Evolutionary conservation across 345 rosid species (phyloP), one percentile per base, ranked within the genome.

Genomic region (Brassica napus): DNA sequence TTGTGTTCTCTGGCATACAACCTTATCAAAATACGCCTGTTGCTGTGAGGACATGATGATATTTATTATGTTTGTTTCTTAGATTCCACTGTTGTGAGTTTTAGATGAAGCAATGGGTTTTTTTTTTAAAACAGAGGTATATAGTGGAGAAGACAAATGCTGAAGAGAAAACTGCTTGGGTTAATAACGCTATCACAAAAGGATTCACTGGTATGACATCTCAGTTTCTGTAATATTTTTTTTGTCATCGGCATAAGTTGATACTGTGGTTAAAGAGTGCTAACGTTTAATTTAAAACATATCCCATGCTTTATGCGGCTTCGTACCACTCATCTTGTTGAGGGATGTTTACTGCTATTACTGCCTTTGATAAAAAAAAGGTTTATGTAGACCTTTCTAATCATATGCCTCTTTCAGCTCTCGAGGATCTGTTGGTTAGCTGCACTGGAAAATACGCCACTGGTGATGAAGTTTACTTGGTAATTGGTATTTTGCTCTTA

Each of bases 1-100:
- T 88, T 75, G 97, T 94, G 68, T 88, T 85, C 68, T 89, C 94
- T 5, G 88, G 89, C 78, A 94, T 94, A 73, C 97, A 94, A 67
- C 93, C 98, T 73, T 88, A 85, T 73, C 91, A 90, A 76, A 92
- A 94, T 84, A 9, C 87, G 31, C 83, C 77, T 73, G 88, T 87
- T 57, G 74, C 88, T 76, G 98, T 91, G 24, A 79, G 89, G 14
- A 80, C 26, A 10, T 35, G 37, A 67, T 72, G 68, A 68, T 65
- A 55, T 64, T 63, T 2, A 0, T 42, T 42, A 63, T 9, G 1
- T 30, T 1, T 35, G 5, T 68, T 0, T 68, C 47, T 60, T 32
- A 42, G 35, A 16, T 44, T 67, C 37, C 8, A 58, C 54, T 7
- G 1, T 65, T 16, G 15, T 12, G 23, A 2, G 6, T 52, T 71